A percentile compares a stretch with the other conserved stretches of the same genome.
Conservation (phyloP, 2,329 filamentous ascomycete genomes). For the Fusarium denticulatum region DNA sequence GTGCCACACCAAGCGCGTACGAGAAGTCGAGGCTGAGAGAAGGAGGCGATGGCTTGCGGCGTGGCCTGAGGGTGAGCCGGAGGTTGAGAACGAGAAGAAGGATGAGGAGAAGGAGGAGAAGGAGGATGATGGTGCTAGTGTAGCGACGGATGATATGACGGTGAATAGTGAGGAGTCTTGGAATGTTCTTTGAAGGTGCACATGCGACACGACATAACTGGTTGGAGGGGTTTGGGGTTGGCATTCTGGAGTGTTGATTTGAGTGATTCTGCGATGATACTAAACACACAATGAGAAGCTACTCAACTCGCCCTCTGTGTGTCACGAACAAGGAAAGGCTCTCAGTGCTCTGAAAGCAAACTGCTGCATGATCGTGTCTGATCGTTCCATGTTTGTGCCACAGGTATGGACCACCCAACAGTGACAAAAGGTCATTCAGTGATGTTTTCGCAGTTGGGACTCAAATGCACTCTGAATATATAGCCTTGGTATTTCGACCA, state of each 20-base stretch:
- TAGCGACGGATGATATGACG: not conserved
- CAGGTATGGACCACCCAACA: accelerated
- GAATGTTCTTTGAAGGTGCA: not conserved
- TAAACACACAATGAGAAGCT: not conserved
- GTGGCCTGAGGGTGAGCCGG: not conserved
- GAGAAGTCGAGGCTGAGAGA: not conserved
- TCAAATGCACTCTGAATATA: not conserved
- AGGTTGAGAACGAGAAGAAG: not conserved
- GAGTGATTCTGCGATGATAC: too few relatives aligned
- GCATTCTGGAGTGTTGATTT: not conserved
- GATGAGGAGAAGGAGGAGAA: not conserved
- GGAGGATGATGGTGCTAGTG: not conserved
- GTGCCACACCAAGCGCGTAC: not conserved
- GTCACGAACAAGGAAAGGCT: not conserved
- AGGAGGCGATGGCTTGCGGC: not conserved
- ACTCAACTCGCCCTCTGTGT: too few relatives aligned
- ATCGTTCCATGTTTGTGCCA: not conserved
- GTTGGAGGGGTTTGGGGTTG: accelerated
- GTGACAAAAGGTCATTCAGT: not conserved
- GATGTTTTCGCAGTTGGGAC: accelerated
- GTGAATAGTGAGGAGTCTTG: not conserved
- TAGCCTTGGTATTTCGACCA: accelerated
- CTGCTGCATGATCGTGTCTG: too few relatives aligned
- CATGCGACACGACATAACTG: too few relatives aligned
- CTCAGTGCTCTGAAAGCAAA: not conserved